Evolutionary conservation across 495 filamentous ascomycete species (phyloP), one percentile per base, ranked within the genome.

Genomic region (Xylaria scruposa): DNA sequence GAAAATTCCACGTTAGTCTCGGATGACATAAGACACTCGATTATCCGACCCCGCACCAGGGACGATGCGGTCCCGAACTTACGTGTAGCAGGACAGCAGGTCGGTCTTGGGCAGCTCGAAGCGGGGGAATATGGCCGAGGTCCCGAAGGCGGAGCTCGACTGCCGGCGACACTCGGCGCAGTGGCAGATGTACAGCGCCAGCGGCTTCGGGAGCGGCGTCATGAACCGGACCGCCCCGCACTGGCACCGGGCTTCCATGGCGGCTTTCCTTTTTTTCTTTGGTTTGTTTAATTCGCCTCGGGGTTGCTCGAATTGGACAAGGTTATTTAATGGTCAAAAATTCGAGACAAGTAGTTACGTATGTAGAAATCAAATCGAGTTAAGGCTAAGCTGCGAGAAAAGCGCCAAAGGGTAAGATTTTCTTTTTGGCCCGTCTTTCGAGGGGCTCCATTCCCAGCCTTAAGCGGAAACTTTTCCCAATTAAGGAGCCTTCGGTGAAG

Each of bases 171-270:
- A 93, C 73, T 91, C 86, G 47, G 82, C 78, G 78, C 91, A 93
- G 81, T 93, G 91, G 81, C 91, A 93, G 76, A 91, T 88, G 75
- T 91, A 92, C 19, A 91, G 76, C 0, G 84, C 85, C 31, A 90
- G 82, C 1, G 89, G 89, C 66, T 85, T 81, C 21, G 78, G 73
- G 2, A 85, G 77, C 59, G 91, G 88, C 42, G 90, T 90, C 72
- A 83, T 87, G 81, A 92, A 92, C 67, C 73, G 67, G 31, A 92
- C 83, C 19, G 84, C 77, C n/a, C 88, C 86, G 79, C 91, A 92
- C 80, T 91, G 87, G 72, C 90, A 92, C 42, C 83, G 83, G 15
- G 82, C 90, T 70, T 90, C 82, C 88, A 88, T 86, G 17, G 15
- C 49, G 12, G 29, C 29, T 31, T 5, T n/a, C n/a, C n/a, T n/a